Percentiles rank a stretch among this genome's conserved stretches.
These are phyloP conservation scores for Thalassiosira ordinaria DNA, from an alignment of 352 stramenopile species.

Conservation along the genomic window DNA sequence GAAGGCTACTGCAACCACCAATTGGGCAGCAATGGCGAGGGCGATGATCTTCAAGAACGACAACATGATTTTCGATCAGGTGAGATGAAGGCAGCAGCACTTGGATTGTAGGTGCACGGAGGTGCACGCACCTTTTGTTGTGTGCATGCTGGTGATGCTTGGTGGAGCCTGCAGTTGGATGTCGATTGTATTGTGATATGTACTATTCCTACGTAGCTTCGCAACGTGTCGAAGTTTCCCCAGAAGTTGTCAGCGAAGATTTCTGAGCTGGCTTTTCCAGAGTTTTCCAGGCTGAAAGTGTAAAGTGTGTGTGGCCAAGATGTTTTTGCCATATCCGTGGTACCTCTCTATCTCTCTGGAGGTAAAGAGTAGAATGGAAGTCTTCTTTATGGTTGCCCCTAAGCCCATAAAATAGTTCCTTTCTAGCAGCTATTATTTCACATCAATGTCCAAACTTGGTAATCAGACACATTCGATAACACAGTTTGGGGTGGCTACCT, in stretches of 20 bases:
- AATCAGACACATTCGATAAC: no score
- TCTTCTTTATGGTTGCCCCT: no score
- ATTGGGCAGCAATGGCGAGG: not conserved
- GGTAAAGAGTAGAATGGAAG: no score
- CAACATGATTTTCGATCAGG: slow-evolving; percentile 14
- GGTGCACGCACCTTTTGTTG: not conserved
- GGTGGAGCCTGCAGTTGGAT: not conserved
- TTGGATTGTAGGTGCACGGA: not conserved
- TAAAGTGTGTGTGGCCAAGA: no score
- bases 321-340: no score
- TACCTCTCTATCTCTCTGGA: no score
- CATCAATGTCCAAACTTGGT: no score
- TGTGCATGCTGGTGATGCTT: not conserved
- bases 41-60: slow-evolving; percentile 16
- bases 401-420: no score
- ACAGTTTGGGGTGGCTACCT: no score
- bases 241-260: no score
- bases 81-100: not conserved
- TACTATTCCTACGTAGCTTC: not conserved
- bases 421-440: no score
- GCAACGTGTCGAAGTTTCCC: not conserved
- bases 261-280: not conserved
- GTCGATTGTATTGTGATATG: not conserved
- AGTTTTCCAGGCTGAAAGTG: no score
- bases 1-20: slow-evolving; percentile 17